These are phyloP conservation scores for Penicillium psychrosexuale DNA, from an alignment of 2,329 filamentous ascomycete genomes.

Conservation along the genomic window DNA sequence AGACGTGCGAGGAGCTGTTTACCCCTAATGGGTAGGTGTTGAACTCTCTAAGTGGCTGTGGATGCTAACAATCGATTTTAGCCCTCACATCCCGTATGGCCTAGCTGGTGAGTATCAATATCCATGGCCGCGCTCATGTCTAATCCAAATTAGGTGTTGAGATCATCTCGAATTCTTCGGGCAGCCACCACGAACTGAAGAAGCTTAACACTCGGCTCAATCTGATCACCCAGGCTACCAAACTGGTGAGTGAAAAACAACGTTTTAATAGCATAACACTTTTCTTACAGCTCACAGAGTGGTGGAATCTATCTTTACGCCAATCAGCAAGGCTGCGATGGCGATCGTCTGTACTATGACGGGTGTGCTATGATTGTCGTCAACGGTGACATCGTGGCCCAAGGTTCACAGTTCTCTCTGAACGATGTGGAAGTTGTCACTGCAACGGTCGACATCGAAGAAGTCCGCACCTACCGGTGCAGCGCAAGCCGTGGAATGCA, in stretches of 20 bases:
- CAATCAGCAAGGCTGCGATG: conserved; percentile 60
- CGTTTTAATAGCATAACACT: no score
- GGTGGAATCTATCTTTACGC: conserved; percentile 57
- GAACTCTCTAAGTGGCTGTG: background rate
- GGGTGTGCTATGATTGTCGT: conserved; percentile 62
- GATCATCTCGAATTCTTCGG: conserved; percentile 68
- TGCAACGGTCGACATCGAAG: conserved; percentile 67
- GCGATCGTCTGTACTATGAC: conserved; percentile 62
- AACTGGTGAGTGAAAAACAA: conserved; percentile 12
- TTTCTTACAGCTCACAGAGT: conserved; percentile 13
- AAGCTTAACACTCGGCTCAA: conserved; percentile 64
- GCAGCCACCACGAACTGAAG: conserved; percentile 64
- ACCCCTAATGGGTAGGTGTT: conserved; percentile 47
- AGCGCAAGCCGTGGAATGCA: conserved; percentile 34
- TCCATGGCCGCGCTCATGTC: background rate
- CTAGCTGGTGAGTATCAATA: conserved; percentile 45
- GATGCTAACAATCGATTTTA: background rate
- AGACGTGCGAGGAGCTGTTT: conserved; percentile 69
- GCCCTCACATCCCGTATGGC: conserved; percentile 47
- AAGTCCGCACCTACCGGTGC: conserved; percentile 44
- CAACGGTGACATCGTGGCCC: conserved; percentile 62
- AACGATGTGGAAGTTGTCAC: conserved; percentile 64
- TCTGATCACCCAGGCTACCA: conserved; percentile 64
- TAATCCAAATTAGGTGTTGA: conserved; percentile 51
- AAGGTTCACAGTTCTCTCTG: conserved; percentile 64